Base-by-base conservation (phyloP, 164 flowering plant genomes). In the Sedum album region DNA sequence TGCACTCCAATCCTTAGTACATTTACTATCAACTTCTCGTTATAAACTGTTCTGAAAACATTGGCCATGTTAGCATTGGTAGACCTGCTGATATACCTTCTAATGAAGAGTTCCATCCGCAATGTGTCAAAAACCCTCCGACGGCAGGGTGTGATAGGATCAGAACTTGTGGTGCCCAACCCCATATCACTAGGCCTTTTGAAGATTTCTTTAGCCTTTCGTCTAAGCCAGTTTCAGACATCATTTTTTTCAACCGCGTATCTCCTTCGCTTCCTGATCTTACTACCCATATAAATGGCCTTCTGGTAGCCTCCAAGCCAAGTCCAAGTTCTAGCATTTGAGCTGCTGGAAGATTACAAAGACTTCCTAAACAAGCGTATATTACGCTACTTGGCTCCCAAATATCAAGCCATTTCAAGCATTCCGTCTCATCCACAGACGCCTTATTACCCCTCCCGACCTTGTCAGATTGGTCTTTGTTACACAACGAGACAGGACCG, bases 81-180 rank as follows among this genome's bases (percentile, higher is more conserved):
- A 73, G 30, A 0, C 76, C 76, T 0, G 65, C 55, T 4, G 55
- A 26, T 5, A 76, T 64, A 1, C 73, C 79, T 64, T 76, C 79
- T 0, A 70, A 2, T 14, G 67, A 39, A 2, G 73, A 69, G 14
- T 69, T 75, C 74, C 77, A 74, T 1, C 77, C 78, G 25, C 78
- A 72, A 30, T 75, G 78, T 5, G 75, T 75, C 21, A 75, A 60
- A 61, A 75, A 75, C 0, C 72, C 74, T 14, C 75, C 75, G 11
- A 61, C 28, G 6, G 78, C 60, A 44, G 72, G 68, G 49, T 76
- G 78, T 4, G 75, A 72, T 28, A 76, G n/a, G 20, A 72, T 70
- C 8, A 72, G 70, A 4, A 72, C 30, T n/a, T 76, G 75, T 2
- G 78, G 78, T 1, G 78, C 74, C 78, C 78, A 72, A 20, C 75